These are phyloP conservation scores for Pythium guiyangense DNA, from an alignment of 352 stramenopile species.

Conservation along the genomic window DNA sequence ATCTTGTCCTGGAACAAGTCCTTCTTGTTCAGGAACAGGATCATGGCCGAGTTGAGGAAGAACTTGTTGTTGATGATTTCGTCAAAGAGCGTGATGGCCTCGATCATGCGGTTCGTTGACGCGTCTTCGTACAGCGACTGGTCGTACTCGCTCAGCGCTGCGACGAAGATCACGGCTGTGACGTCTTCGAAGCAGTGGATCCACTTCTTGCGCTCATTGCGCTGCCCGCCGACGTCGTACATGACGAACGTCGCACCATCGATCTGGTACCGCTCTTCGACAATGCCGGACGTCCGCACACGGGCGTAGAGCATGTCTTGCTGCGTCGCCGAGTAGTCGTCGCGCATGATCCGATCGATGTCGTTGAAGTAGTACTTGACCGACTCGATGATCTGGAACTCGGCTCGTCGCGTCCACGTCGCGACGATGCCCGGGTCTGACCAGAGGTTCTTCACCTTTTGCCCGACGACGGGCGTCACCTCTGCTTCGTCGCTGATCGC, in stretches of 20 bases:
- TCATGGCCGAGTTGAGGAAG: conserved; percentile 92
- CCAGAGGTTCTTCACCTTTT: conserved; percentile 95
- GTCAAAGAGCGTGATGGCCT: conserved; percentile 93
- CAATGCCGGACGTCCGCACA: conserved; percentile 93
- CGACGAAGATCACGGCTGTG: conserved; percentile 96
- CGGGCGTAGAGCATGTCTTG: conserved; percentile 96
- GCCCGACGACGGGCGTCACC: conserved; percentile 87
- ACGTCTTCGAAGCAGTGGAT: conserved; percentile 97
- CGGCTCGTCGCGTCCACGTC: conserved; percentile 87
- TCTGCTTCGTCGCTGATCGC: conserved; percentile 80
- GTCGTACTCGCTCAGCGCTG: conserved; percentile 93
- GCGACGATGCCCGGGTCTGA: conserved; percentile 85
- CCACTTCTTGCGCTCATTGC: conserved; percentile 97
- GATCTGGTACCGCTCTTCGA: conserved; percentile 95
- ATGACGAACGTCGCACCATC: conserved; percentile 95
- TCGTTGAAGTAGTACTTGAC: conserved; percentile 97
- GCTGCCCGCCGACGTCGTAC: conserved; percentile 95
- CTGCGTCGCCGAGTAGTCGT: conserved; percentile 91
- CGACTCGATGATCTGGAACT: conserved; percentile 97
- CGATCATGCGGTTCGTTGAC: conserved; percentile 93
- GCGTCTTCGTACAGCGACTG: conserved; percentile 94
- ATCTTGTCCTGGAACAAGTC: conserved; percentile 97
- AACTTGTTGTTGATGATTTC: conserved; percentile 95
- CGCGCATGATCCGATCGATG: conserved; percentile 91
- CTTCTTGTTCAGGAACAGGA: conserved; percentile 97